Evolutionary conservation across 2,329 filamentous ascomycete species (phyloP).

Genomic region (Colletotrichum falcatum): DNA sequence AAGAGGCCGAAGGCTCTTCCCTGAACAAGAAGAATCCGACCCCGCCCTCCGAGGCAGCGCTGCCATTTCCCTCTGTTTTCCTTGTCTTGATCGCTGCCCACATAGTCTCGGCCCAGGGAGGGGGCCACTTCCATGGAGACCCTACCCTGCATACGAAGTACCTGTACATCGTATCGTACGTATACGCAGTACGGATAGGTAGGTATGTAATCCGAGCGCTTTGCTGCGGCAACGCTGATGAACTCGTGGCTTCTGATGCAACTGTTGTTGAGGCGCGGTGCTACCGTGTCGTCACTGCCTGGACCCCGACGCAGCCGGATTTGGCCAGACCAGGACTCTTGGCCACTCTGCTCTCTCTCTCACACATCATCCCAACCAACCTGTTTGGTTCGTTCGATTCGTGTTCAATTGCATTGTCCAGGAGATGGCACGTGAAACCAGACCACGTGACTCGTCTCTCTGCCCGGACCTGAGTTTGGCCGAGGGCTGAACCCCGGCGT

Average conservation of each 20-base stretch:
- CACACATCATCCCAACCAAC: background rate
- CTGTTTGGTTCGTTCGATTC: background rate
- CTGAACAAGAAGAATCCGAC: constrained; percentile 26
- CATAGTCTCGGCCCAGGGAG: constrained; percentile 19
- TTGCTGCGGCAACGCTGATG: constrained; percentile 7
- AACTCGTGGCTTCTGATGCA: constrained; percentile 38
- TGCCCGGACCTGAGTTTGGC: background rate
- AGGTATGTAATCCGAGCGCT: background rate
- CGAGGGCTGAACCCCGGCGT: background rate
- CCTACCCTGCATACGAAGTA: too few species aligned
- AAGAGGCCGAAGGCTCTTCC: constrained; percentile 19
- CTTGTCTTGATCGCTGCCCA: constrained; percentile 6
- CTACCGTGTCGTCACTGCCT: constrained; percentile 22
- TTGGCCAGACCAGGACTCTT: constrained; percentile 26
- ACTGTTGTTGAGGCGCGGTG: constrained; percentile 36
- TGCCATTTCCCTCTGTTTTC: constrained; percentile 14
- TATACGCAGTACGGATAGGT: too few species aligned
- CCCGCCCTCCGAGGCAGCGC: constrained; percentile 24
- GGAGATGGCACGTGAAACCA: constrained; percentile 13
- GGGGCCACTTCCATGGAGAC: constrained; percentile 29
- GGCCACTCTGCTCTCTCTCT: constrained; percentile 4
- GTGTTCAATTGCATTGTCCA: background rate
- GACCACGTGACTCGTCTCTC: background rate
- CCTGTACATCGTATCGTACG: too few species aligned
- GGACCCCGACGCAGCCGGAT: constrained; percentile 24